Evolutionary conservation across 176 grass and related monocot species (phyloP).

Genomic region (Triticum urartu): DNA sequence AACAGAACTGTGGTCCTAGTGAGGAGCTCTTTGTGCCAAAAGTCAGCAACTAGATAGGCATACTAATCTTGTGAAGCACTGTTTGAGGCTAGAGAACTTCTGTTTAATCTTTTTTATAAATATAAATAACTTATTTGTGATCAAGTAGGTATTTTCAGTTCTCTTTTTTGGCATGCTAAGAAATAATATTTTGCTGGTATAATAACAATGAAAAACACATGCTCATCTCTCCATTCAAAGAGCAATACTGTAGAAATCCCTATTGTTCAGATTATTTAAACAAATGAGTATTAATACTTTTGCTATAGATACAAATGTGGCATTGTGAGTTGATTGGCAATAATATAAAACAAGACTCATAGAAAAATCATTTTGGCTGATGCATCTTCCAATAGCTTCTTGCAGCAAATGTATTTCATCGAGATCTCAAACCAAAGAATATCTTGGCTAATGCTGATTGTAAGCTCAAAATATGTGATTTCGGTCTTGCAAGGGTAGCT

Average conservation of each 20-base stretch:
- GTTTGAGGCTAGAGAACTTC: background rate
- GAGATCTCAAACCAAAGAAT: constrained; percentile 98
- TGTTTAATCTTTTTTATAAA: background rate
- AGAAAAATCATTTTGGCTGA: constrained; percentile 27
- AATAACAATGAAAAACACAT: background rate
- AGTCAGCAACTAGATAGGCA: background rate
- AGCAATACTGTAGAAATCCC: background rate
- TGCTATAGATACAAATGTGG: background rate
- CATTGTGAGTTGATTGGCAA: background rate
- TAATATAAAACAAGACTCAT: background rate
- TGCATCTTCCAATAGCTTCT: constrained; percentile 46
- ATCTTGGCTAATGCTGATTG: constrained; percentile 98
- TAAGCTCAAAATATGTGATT: constrained; percentile 99
- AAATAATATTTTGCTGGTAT: background rate
- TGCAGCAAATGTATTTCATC: constrained; percentile 97
- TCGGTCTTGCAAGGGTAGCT: constrained; percentile 91
- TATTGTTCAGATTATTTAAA: background rate
- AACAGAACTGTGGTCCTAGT: background rate
- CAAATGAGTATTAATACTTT: background rate
- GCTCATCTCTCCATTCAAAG: background rate
- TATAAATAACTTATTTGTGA: constrained; percentile 8
- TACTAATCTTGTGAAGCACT: background rate
- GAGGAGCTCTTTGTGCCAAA: constrained; percentile 1
- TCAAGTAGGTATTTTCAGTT: background rate
- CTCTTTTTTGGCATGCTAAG: background rate